Evolutionary conservation across 2,329 filamentous ascomycete species (phyloP).

Genomic region (Claviceps purpurea): DNA sequence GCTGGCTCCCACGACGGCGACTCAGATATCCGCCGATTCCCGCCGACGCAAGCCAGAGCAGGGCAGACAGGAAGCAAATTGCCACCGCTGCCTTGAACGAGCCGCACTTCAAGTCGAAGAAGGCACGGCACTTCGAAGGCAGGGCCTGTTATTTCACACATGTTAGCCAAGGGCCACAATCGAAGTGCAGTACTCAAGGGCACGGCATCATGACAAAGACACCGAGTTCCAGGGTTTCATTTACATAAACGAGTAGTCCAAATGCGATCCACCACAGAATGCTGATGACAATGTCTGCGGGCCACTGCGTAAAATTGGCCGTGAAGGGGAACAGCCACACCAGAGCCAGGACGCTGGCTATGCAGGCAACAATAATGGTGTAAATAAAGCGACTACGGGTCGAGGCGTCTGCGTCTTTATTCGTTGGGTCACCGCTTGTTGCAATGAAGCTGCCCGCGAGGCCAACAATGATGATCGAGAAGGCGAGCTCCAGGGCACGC

Average conservation of each 20-base stretch:
- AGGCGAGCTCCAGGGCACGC: conserved; percentile 43
- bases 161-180: neutral
- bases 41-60: conserved; percentile 55
- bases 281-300: conserved; percentile 55
- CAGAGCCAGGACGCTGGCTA: conserved; percentile 55
- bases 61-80: conserved; percentile 57
- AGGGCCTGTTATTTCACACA: conserved; percentile 20
- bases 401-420: conserved; percentile 31
- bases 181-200: neutral
- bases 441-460: conserved; percentile 53
- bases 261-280: conserved; percentile 59
- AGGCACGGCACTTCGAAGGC: conserved; percentile 35
- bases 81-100: conserved; percentile 59
- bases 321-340: conserved; percentile 63
- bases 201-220: neutral
- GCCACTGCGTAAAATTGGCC: conserved; percentile 54
- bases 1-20: conserved; percentile 23
- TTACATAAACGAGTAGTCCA: conserved; percentile 49
- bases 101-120: conserved; percentile 52
- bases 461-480: conserved; percentile 59
- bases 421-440: conserved; percentile 19
- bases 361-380: conserved; percentile 54
- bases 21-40: conserved; percentile 44
- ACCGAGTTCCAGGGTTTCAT: conserved; percentile 11
- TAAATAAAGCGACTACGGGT: conserved; percentile 57